Base-by-base conservation (phyloP, 768 basidiomycete genomes). In the Cantharellus anzutake region DNA sequence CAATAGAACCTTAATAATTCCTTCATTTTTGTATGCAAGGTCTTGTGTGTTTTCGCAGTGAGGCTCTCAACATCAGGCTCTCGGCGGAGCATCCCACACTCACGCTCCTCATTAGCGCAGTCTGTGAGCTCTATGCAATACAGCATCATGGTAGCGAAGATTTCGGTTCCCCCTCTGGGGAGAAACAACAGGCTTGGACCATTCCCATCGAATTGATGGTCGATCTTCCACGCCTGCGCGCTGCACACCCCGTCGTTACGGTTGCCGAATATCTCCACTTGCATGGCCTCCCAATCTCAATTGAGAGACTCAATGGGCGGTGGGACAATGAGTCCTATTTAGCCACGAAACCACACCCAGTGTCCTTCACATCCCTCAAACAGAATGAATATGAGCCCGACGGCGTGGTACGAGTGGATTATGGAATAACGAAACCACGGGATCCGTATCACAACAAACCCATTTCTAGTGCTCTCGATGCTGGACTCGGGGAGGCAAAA, bases 271-370 rank as follows among this genome's bases (percentile, higher is more conserved):
- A 59, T 34, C 60, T 61, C 5, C 41, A n/a, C n/a, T 42, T 60
- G 3, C 60, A 61, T 39, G 57, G 39, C 38, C 57, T 60, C 29
- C 60, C 60, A 4, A 5, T 16, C 11, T 11, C 57, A 14, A 11
- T 41, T 16, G 57, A 58, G 35, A 41, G 58, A 16, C n/a, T 42
- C 14, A 51, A 59, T n/a, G 60, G 60, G 37, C 29, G 40, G 7
- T 61, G 57, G n/a, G 51, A 37, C 35, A 67, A 68, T 1, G 60
- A 70, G 3, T 61, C 39, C 42, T 76, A 71, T 57, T 37, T 37
- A 11, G 11, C 52, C 11, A 72, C 58, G 44, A 40, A 14, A 42
- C n/a, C 55, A 7, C 4, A 62, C 63, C n/a, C 64, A 65, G 11
- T 39, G 65, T 11, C 11, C 38, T 11, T 11, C 7, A 7, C 38